Conservation (phyloP, 1,284 basidiomycete genomes). For the Erythrobasidium hasegawianum region DNA sequence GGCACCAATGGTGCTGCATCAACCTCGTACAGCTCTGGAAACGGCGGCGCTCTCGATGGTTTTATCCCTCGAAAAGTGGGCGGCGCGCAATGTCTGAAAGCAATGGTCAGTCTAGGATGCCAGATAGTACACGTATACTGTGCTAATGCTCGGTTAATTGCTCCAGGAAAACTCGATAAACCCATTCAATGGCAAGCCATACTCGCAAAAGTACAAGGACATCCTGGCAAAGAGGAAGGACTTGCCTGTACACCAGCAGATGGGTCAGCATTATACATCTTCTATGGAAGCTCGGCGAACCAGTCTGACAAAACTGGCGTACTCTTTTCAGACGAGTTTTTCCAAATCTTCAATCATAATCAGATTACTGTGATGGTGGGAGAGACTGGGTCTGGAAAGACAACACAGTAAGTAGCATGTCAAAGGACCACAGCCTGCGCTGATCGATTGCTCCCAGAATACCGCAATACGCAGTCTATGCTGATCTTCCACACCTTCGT, state of each 20-base stretch:
- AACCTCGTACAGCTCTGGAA: slow-evolving; percentile 10
- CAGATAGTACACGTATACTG: too few species aligned
- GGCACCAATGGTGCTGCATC: slow-evolving; percentile 33
- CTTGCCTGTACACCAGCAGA: slow-evolving; percentile 86
- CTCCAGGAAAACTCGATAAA: slow-evolving; percentile 74
- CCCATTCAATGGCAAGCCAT: slow-evolving; percentile 78
- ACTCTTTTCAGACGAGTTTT: slow-evolving; percentile 38
- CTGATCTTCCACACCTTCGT: slow-evolving; percentile 81
- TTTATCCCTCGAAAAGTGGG: slow-evolving; percentile 72
- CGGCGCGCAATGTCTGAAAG: slow-evolving; percentile 65
- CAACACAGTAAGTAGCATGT: slow-evolving; percentile 81
- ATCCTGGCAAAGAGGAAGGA: slow-evolving; percentile 81
- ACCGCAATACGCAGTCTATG: slow-evolving; percentile 91
- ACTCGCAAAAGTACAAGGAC: slow-evolving; percentile 75
- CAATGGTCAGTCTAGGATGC: slow-evolving; percentile 60
- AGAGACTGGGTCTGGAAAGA: slow-evolving; percentile 97
- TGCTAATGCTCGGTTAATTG: too few species aligned
- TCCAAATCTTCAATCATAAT: slow-evolving; percentile 42
- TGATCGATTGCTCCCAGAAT: too few species aligned
- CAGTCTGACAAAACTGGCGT: slow-evolving; percentile 37
- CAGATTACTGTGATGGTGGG: slow-evolving; percentile 72
- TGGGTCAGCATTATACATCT: slow-evolving; percentile 68
- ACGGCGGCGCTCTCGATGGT: slow-evolving; percentile 60
- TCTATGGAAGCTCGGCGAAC: slow-evolving; percentile 65
- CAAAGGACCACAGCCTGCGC: too few species aligned